Evolutionary conservation across 2,329 filamentous ascomycete species (phyloP), one percentile per base, ranked within the genome.

Genomic region (Sphaceloma murrayae): DNA sequence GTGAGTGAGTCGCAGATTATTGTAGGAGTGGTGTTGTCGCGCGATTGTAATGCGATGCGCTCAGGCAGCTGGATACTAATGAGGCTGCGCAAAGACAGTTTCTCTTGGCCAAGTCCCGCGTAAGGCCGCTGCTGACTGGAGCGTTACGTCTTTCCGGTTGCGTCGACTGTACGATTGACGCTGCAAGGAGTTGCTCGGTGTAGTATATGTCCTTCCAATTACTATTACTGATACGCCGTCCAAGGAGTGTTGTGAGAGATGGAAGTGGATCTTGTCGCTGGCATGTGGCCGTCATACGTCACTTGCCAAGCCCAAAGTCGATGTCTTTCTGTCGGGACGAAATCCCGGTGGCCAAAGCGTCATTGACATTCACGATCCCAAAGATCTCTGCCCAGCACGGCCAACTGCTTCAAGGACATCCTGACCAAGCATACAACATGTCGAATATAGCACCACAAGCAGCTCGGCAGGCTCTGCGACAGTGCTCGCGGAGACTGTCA

Each of bases 391-490:
- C 42, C 10, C 14, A 13, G 2, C 18, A 4, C 24, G 14, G 8
- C 13, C 4, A 19, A 26, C 14, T 34, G 19, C 18, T 33, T n/a
- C 26, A 19, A 24, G 9, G 5, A 32, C 29, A n/a, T n/a, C 31
- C 27, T 30, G 3, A 36, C 13, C 14, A 4, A 46, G 40, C 18
- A 26, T 11, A 38, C 46, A 59, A 49, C 56, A 72, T 72, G 68
- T 62, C 68, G 19, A 57, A 62, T 48, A 56, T 68, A 40, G 73
- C 80, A 64, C 78, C 82, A 49, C 73, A 74, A 58, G 75, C 79
- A 56, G 69, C 85, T 65, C 80, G 84, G 69, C 83, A 87, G 72
- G 82, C 81, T 54, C 78, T 84, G 47, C 68, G 72, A 54, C 66
- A 69, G 57, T 75, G 70, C 54, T 65, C 69, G 49, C 67, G 73